A percentile compares a stretch with the other conserved stretches of the same genome.
Evolutionary conservation across 164 flowering plant genomes (phyloP).

Genomic region (Nelumbo lutea): DNA sequence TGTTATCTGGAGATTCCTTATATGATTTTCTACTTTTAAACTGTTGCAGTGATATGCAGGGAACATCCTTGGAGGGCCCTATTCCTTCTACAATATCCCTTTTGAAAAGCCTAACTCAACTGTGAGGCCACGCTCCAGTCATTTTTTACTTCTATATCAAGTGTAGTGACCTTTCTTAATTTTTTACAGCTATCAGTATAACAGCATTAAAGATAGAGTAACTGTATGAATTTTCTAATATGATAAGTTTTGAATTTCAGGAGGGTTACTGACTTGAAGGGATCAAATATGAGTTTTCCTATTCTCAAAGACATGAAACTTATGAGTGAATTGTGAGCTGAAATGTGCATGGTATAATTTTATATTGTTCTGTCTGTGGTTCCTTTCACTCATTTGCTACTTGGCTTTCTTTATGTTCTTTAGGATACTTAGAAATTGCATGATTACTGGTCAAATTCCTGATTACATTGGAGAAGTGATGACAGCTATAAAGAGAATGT

Average conservation of each 20-base stretch:
- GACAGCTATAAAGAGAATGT: conserved; percentile 31
- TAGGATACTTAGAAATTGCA: conserved; percentile 68
- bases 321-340: no score
- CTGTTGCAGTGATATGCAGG: no score
- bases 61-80: no score
- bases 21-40: no score
- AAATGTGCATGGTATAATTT: not conserved
- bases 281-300: no score
- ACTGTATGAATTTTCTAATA: not conserved
- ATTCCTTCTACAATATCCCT: conserved; percentile 49
- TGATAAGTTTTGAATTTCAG: not conserved
- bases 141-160: not conserved
- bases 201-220: not conserved
- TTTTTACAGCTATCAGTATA: not conserved
- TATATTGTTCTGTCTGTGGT: not conserved
- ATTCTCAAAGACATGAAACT: no score
- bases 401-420: conserved; percentile 1
- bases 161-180: not conserved
- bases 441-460: conserved; percentile 48
- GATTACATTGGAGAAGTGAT: conserved; percentile 29
- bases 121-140: conserved; percentile 31
- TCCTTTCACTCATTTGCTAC: not conserved
- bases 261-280: no score
- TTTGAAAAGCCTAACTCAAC: conserved; percentile 33
- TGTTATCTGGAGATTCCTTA: not conserved